These are phyloP conservation scores for Boletellus ananas DNA, from an alignment of 768 basidiomycete genomes.

Conservation along the genomic window DNA sequence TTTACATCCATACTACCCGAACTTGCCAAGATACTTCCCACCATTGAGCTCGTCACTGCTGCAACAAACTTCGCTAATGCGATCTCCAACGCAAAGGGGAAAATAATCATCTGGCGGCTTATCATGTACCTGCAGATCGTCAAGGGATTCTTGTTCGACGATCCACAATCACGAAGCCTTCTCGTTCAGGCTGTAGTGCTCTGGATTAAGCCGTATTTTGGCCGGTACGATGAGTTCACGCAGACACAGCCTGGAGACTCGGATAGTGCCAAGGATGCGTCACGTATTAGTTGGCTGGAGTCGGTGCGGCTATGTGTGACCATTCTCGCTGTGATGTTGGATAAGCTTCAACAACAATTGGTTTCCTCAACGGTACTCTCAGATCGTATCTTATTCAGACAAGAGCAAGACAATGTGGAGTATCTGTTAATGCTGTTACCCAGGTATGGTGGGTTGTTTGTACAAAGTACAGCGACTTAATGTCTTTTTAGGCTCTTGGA, in stretches of 20 bases:
- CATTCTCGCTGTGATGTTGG: constrained; percentile 83
- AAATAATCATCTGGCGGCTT: constrained; percentile 89
- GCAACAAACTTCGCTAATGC: constrained; percentile 86
- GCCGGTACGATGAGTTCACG: constrained; percentile 80
- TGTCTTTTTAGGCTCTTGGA: constrained; percentile 62
- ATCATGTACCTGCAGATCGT: constrained; percentile 93
- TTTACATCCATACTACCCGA: constrained; percentile 91
- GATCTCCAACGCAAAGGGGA: constrained; percentile 72
- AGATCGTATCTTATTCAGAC: constrained; percentile 58
- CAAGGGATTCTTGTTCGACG: constrained; percentile 83
- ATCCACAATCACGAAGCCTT: constrained; percentile 68
- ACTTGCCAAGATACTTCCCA: constrained; percentile 73
- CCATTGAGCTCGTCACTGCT: constrained; percentile 81
- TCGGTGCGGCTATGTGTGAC: constrained; percentile 86
- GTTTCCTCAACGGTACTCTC: constrained; percentile 60
- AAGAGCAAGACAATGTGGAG: constrained; percentile 93
- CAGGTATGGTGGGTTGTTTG: constrained; percentile 45
- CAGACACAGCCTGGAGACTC: constrained; percentile 62
- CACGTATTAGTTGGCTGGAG: constrained; percentile 87
- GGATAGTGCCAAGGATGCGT: constrained; percentile 62
- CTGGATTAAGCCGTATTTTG: constrained; percentile 96
- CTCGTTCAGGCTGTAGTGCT: constrained; percentile 84
- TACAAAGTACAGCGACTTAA: constrained; percentile 1
- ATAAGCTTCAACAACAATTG: constrained; percentile 80
- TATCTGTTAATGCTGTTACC: constrained; percentile 79